Percentiles rank a stretch among this genome's conserved stretches.
Conservation (phyloP, 2,329 filamentous ascomycete species). For the Cladosporium austrohemisphaericum region DNA sequence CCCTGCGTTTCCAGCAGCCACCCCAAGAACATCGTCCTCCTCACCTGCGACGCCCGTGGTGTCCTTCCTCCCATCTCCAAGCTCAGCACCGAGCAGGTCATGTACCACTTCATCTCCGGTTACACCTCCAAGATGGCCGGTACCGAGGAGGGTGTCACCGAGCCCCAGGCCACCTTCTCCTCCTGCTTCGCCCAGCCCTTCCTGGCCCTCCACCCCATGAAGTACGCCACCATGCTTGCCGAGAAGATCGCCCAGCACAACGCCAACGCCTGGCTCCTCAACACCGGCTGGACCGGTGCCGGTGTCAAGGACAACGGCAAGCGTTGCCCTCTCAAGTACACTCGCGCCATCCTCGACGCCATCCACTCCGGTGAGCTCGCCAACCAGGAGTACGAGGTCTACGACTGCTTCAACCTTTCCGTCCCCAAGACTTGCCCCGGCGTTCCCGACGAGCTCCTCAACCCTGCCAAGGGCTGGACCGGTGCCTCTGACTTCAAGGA, state of each 20-base stretch:
- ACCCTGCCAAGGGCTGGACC: conserved; percentile 91
- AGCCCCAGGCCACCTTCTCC: conserved; percentile 98
- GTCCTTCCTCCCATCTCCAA: conserved; percentile 97
- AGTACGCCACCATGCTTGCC: conserved; percentile 96
- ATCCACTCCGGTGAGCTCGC: conserved; percentile 97
- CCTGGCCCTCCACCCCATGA: conserved; percentile 97
- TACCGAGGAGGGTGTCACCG: conserved; percentile 93
- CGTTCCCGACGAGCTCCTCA: conserved; percentile 87
- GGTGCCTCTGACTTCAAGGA: conserved; percentile 75
- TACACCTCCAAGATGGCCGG: conserved; percentile 99
- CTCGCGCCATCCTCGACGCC: conserved; percentile 93
- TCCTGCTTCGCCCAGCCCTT: conserved; percentile 99
- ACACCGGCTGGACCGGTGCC: conserved; percentile 96
- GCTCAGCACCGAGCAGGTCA: conserved; percentile 88
- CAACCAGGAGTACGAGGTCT: conserved; percentile 88
- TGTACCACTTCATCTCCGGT: conserved; percentile 99
- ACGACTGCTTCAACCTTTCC: conserved; percentile 93
- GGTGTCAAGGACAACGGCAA: conserved; percentile 87
- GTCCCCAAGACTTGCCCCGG: conserved; percentile 89
- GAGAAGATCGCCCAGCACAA: conserved; percentile 96
- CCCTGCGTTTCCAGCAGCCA: conserved; percentile 84
- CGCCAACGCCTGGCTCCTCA: conserved; percentile 95
- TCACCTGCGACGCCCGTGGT: conserved; percentile 96
- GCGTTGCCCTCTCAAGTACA: conserved; percentile 97
- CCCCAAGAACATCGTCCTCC: conserved; percentile 94